A percentile compares a stretch with the other conserved stretches of the same genome.
Conservation (phyloP, 805 yeast genomes). For the Wickerhamomyces hampshirensis region DNA sequence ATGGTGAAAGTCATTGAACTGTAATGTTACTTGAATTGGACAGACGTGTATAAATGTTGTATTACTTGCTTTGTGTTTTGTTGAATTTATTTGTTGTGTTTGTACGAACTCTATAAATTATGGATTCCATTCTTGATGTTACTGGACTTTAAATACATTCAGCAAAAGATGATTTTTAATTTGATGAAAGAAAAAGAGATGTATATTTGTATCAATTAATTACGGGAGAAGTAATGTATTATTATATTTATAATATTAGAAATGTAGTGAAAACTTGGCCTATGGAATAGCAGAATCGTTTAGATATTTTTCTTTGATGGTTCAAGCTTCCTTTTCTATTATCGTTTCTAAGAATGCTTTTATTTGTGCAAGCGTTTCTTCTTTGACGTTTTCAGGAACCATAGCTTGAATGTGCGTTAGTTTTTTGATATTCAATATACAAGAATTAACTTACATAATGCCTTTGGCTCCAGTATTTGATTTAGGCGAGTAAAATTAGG, state of each 20-base stretch:
- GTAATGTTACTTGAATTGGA: background rate
- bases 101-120: no score
- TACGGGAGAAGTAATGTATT: background rate
- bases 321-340: constrained; percentile 32
- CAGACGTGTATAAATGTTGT: constrained; percentile 1
- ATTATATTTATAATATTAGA: background rate
- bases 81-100: constrained; percentile 1
- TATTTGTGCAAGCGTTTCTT: constrained; percentile 54
- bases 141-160: no score
- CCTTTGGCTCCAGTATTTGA: constrained; percentile 54
- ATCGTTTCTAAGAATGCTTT: constrained; percentile 51
- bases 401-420: constrained; percentile 28
- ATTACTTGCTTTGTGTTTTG: constrained; percentile 1
- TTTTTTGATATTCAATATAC: constrained; percentile 1
- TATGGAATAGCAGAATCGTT: no score
- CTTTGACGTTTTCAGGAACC: constrained; percentile 64
- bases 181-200: background rate
- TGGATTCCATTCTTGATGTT: no score
- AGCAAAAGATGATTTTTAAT: no score
- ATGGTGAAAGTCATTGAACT: constrained; percentile 11
- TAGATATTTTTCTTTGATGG: no score
- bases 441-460: constrained; percentile 51
- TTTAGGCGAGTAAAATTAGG: constrained; percentile 51
- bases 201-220: background rate
- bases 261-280: no score